These are phyloP conservation scores for Aspergillus japonicus DNA, from an alignment of 2,329 filamentous ascomycete genomes.

Conservation along the genomic window DNA sequence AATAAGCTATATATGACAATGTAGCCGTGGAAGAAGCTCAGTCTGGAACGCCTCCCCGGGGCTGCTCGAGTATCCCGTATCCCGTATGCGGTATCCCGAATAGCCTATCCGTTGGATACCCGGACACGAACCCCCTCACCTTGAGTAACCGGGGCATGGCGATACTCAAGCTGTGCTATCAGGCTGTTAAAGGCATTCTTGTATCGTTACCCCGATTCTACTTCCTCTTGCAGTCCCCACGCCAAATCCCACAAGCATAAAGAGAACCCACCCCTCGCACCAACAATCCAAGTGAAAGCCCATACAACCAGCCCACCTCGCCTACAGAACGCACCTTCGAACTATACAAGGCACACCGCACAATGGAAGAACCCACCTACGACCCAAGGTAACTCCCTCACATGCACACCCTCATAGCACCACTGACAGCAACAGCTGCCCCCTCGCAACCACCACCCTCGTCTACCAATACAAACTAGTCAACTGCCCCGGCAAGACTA, in stretches of 20 bases:
- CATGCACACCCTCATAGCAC: not conserved
- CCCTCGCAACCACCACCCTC: conserved; percentile 29
- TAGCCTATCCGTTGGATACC: not conserved
- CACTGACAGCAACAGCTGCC: conserved; percentile 20
- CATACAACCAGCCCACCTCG: not conserved
- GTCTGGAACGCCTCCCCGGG: too few species aligned
- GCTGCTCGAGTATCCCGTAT: not conserved
- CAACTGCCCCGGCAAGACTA: conserved; percentile 44
- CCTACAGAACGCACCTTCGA: not conserved
- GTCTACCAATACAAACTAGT: conserved; percentile 36
- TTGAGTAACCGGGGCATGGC: too few species aligned
- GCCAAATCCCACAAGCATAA: too few species aligned
- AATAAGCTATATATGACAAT: too few species aligned
- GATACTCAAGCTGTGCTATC: too few species aligned
- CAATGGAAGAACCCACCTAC: conserved; percentile 25
- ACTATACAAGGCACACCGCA: not conserved
- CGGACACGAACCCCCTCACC: not conserved
- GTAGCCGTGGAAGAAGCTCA: too few species aligned
- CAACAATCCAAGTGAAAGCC: not conserved
- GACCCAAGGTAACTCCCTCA: conserved; percentile 15
- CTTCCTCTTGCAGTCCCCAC: too few species aligned
- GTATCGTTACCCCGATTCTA: too few species aligned
- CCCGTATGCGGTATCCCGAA: not conserved
- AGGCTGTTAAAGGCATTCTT: too few species aligned
- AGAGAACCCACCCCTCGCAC: too few species aligned